These are phyloP conservation scores for Leptographium radiaticola DNA, from an alignment of 2,329 filamentous ascomycete species.

Conservation along the genomic window DNA sequence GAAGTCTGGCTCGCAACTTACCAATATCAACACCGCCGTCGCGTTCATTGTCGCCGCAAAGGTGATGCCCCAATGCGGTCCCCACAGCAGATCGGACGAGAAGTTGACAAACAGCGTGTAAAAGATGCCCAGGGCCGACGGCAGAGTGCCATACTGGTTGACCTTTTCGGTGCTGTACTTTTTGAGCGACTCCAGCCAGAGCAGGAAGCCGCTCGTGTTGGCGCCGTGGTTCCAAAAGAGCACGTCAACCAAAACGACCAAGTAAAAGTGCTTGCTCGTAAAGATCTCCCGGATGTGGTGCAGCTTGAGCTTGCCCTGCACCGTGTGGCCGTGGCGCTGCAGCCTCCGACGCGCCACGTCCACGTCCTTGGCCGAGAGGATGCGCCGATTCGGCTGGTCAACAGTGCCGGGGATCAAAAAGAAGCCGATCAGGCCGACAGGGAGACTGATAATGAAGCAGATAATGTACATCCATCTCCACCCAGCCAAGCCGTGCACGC, in stretches of 20 bases:
- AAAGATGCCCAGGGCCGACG: slow-evolving; percentile 37
- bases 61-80: slow-evolving; percentile 42
- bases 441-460: slow-evolving; percentile 20
- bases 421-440: slow-evolving; percentile 37
- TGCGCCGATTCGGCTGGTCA: slow-evolving; percentile 22
- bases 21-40: slow-evolving; percentile 35
- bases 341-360: slow-evolving; percentile 21
- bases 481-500: slow-evolving; percentile 29
- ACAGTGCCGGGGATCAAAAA: slow-evolving; percentile 35
- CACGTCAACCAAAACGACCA: slow-evolving; percentile 34
- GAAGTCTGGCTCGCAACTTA: not conserved
- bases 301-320: slow-evolving; percentile 22
- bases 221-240: slow-evolving; percentile 44
- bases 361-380: slow-evolving; percentile 21
- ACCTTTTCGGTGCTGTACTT: not conserved
- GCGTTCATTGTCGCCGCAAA: slow-evolving; percentile 36
- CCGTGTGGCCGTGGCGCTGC: slow-evolving; percentile 24
- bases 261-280: slow-evolving; percentile 28
- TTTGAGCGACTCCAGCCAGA: slow-evolving; percentile 43
- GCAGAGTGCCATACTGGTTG: slow-evolving; percentile 6
- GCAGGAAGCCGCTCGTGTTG: slow-evolving; percentile 33
- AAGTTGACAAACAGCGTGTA: slow-evolving; percentile 42
- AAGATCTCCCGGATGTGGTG: slow-evolving; percentile 20
- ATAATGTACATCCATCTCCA: slow-evolving; percentile 43
- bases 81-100: slow-evolving; percentile 37